Evolutionary conservation across 495 filamentous ascomycete species (phyloP), one percentile per base, ranked within the genome.

Genomic region (Aspergillus indologenus): DNA sequence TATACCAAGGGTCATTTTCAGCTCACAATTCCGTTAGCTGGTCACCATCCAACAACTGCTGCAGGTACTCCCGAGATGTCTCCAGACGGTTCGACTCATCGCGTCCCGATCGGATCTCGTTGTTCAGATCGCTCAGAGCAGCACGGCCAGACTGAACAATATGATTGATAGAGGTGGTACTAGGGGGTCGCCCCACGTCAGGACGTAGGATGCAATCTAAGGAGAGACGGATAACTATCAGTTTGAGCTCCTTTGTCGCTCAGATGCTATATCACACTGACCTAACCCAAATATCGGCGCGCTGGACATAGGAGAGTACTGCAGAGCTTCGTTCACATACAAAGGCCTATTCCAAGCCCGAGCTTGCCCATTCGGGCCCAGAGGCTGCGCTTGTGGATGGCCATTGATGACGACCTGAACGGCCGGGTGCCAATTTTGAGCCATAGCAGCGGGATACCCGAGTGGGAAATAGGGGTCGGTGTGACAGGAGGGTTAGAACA

Each of bases 221-320:
- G 31, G 61, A 61, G 31, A 15, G 19, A 43, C 49, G 60, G 45
- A n/a, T 40, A 49, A 8, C 22, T 43, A 61, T 72, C 54, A 67
- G 64, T 53, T 51, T 59, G 62, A 45, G 51, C 54, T 65, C 60
- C 59, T 23, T 49, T 48, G 31, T 31, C 59, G 52, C 65, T 58
- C 47, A 44, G 54, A 60, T 69, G 61, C 20, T 21, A 56, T 34
- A 45, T 34, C 26, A 45, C 45, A 77, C 57, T 45, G 40, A 96
- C 94, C 87, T 59, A 93, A 79, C 60, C 86, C 86, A 73, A 97
- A 96, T 5, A 95, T 87, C 52, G 92, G 83, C 55, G 96, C 85
- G 21, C 91, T 95, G 21, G 90, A 91, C 71, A 97, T 87, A 2
- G 94, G 92, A 17, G 95, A 93, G 73, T 88, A 96, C 40, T 91